phyloP scores from a whole-genome alignment of 2,329 filamentous ascomycete genomes.

The Kalmusia sp. region DNA sequence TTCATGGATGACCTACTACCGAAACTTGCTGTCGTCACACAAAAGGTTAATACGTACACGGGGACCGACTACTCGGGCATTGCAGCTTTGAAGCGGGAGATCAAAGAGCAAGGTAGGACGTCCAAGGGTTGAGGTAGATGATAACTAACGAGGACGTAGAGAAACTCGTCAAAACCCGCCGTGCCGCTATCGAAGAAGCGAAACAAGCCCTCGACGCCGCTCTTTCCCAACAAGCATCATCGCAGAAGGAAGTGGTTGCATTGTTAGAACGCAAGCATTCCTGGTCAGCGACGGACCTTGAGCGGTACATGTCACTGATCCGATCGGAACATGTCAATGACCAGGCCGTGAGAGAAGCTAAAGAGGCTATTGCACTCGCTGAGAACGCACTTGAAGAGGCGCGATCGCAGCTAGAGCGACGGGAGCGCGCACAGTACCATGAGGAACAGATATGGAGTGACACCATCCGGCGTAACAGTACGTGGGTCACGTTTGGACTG shows the following conservation, averaged over 20 bases:
- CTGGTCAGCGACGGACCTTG: constrained; percentile 86
- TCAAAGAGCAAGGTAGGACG: constrained; percentile 67
- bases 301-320: constrained; percentile 93
- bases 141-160: constrained; percentile 48
- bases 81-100: constrained; percentile 81
- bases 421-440: constrained; percentile 90
- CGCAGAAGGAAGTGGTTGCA: constrained; percentile 94
- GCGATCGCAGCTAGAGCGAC: constrained; percentile 75
- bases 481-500: constrained; percentile 97
- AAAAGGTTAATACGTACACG: constrained; percentile 91
- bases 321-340: constrained; percentile 93
- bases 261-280: constrained; percentile 92
- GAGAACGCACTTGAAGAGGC: constrained; percentile 83
- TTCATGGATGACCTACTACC: constrained; percentile 91
- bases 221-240: constrained; percentile 81
- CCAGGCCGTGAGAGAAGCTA: constrained; percentile 76
- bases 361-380: constrained; percentile 73
- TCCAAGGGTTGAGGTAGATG: background rate
- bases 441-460: constrained; percentile 99
- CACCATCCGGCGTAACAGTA: constrained; percentile 93
- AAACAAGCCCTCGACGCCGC: constrained; percentile 83
- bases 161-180: constrained; percentile 63
- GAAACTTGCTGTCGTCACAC: constrained; percentile 82
- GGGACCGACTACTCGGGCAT: constrained; percentile 87
- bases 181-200: constrained; percentile 71